A percentile compares a stretch with the other conserved stretches of the same genome.
phyloP scores from a whole-genome alignment of 1,284 basidiomycete genomes.

The Sporisorium sorghi region DNA sequence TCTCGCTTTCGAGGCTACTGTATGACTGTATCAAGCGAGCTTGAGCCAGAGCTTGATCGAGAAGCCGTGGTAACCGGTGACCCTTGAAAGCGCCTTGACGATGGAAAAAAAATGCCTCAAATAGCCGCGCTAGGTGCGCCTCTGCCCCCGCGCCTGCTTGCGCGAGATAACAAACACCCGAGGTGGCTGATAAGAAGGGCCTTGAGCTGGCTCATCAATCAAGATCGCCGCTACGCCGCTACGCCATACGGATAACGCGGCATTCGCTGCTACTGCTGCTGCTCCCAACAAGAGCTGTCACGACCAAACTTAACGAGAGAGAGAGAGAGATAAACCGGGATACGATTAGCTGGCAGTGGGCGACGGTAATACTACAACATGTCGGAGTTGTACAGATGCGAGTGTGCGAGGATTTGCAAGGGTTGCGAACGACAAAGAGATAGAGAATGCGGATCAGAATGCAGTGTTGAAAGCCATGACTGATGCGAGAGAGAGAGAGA shows the following conservation, averaged over 20 bases:
- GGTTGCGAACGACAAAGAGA: slow-evolving; percentile 33
- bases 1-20: too few relatives aligned
- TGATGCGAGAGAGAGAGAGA: slow-evolving; percentile 33
- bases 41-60: too few relatives aligned
- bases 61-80: too few relatives aligned
- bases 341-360: slow-evolving; percentile 37
- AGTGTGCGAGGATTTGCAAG: slow-evolving; percentile 28
- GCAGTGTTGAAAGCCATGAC: slow-evolving; percentile 49
- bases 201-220: too few relatives aligned
- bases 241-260: neutral
- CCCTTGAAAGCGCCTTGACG: too few relatives aligned
- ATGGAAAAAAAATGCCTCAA: neutral
- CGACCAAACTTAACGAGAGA: neutral
- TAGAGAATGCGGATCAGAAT: slow-evolving; percentile 29
- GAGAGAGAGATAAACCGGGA: neutral
- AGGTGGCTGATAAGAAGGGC: neutral
- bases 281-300: neutral
- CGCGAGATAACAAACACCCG: neutral
- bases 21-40: too few relatives aligned
- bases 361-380: slow-evolving; percentile 42
- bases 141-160: neutral
- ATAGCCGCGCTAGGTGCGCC: neutral
- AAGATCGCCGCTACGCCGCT: neutral
- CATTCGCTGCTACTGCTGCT: neutral
- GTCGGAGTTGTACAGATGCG: slow-evolving; percentile 56